Conservation (phyloP, 169 alveolate genomes). For the Condylostoma magnum region DNA sequence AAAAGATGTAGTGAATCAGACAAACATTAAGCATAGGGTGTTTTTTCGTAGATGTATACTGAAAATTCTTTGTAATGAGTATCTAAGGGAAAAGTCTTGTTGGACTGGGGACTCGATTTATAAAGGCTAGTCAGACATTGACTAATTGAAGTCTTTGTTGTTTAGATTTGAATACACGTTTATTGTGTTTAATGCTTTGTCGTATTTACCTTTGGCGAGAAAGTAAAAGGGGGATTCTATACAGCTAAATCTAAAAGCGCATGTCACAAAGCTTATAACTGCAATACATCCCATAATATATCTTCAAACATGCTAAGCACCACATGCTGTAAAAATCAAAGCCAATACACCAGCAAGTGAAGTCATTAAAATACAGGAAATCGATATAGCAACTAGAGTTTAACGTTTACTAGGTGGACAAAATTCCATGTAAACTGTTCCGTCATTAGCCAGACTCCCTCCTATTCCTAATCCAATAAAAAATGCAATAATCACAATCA, state of each 20-base stretch:
- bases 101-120: neutral
- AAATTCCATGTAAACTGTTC: neutral
- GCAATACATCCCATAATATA: neutral
- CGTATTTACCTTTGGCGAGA: neutral
- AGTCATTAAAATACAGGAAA: neutral
- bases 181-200: neutral
- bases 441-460: neutral
- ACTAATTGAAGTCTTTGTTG: neutral
- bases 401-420: conserved; percentile 25
- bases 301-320: neutral
- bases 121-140: neutral
- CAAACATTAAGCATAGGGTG: neutral
- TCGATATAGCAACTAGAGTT: no score
- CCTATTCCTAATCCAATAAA: conserved; percentile 13
- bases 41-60: neutral
- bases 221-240: conserved; percentile 17
- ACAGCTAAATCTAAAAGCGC: neutral
- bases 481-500: neutral
- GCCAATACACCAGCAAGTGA: neutral
- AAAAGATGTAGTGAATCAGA: conserved; percentile 13
- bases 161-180: neutral
- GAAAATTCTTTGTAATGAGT: neutral
- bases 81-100: neutral
- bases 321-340: neutral
- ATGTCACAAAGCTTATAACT: neutral